These are phyloP conservation scores for Dendryphion nanum DNA, from an alignment of 2,329 filamentous ascomycete genomes.

Conservation along the genomic window DNA sequence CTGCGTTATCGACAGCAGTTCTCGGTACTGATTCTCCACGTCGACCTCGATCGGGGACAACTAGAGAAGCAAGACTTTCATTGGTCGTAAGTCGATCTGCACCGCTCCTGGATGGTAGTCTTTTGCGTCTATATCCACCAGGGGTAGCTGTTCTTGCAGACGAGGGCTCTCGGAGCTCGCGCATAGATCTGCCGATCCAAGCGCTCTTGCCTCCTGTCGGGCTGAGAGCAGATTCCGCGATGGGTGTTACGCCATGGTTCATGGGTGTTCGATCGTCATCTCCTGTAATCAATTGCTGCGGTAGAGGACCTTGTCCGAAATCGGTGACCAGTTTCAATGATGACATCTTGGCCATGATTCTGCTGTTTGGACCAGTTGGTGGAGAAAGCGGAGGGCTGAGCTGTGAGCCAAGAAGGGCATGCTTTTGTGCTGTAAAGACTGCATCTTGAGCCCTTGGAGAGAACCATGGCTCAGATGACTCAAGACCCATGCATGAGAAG, in stretches of 20 bases:
- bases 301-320: conserved; percentile 57
- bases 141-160: conserved; percentile 53
- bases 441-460: conserved; percentile 74
- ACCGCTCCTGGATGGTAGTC: conserved; percentile 54
- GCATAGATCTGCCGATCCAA: conserved; percentile 38
- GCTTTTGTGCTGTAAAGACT: conserved; percentile 55
- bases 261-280: conserved; percentile 69
- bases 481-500: conserved; percentile 85
- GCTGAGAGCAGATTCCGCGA: conserved; percentile 66
- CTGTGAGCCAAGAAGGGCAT: conserved; percentile 50
- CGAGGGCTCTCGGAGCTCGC: conserved; percentile 44
- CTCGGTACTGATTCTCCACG: conserved; percentile 28
- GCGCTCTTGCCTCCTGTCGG: conserved; percentile 55
- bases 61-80: conserved; percentile 31
- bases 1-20: conserved; percentile 39
- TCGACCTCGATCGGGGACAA: conserved; percentile 35
- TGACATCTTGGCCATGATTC: conserved; percentile 71
- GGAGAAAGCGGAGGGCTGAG: conserved; percentile 74
- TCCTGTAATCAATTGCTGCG: conserved; percentile 65
- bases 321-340: conserved; percentile 89
- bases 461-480: conserved; percentile 82
- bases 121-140: conserved; percentile 67
- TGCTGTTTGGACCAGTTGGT: conserved; percentile 55
- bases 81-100: conserved; percentile 27
- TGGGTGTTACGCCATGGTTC: conserved; percentile 80